A percentile compares a stretch with the other conserved stretches of the same genome.
phyloP scores from a whole-genome alignment of 1,139 yeast species.

The Geotrichum reessii region DNA sequence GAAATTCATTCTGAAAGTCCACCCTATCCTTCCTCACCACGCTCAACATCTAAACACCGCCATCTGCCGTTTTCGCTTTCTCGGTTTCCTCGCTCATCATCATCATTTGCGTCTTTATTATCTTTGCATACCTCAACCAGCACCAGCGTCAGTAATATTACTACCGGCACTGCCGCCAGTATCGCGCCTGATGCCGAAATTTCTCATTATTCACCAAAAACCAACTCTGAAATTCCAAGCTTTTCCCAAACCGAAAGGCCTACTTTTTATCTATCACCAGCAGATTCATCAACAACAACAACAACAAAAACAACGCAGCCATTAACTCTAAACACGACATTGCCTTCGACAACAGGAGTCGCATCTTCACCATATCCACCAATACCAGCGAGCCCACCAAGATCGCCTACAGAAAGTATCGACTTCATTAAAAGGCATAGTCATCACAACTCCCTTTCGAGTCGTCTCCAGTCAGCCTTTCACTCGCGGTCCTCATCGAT shows the following conservation, averaged over 20 bases:
- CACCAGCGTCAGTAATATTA: neutral
- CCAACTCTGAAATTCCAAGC: neutral
- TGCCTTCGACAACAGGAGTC: neutral
- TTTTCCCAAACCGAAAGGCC: neutral
- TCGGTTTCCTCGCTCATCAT: neutral
- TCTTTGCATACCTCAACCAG: neutral
- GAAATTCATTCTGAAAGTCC: neutral
- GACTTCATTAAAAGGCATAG: neutral
- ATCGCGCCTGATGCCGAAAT: neutral
- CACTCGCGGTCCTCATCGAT: conserved; percentile 9
- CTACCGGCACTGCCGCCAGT: neutral
- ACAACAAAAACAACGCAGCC: too few relatives aligned
- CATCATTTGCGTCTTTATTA: neutral
- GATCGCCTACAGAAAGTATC: neutral
- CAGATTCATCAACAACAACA: neutral
- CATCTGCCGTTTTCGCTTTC: neutral
- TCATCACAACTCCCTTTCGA: conserved; percentile 3
- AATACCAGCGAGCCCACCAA: neutral
- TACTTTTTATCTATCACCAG: neutral
- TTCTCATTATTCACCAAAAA: neutral
- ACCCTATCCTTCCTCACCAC: neutral
- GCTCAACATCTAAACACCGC: neutral
- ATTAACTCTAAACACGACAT: neutral
- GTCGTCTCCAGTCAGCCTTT: conserved; percentile 10
- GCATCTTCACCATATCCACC: neutral